phyloP scores from a whole-genome alignment of 148 eudicot genomes.

The Gaultheria prostrata region DNA sequence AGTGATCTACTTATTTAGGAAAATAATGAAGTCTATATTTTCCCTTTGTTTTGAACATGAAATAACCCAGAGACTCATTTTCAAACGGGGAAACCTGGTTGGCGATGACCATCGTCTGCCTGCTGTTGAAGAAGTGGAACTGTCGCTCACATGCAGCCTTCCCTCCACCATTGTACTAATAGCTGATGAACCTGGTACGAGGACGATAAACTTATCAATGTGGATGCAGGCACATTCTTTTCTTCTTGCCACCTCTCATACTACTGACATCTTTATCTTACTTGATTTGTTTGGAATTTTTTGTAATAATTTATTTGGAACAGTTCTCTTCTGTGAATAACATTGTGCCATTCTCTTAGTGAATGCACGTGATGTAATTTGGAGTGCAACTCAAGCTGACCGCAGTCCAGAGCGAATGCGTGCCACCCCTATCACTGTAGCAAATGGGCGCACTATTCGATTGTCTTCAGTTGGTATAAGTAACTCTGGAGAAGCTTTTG shows the following conservation, averaged over 20 bases:
- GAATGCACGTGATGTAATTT: conserved; percentile 52
- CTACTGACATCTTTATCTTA: neutral
- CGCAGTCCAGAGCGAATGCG: conserved; percentile 52
- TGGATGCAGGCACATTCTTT: conserved; percentile 1
- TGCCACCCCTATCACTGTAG: conserved; percentile 59
- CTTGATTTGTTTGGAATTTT: neutral
- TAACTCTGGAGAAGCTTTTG: conserved; percentile 68
- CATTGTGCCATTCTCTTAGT: conserved; percentile 32
- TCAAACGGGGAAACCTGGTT: conserved; percentile 83
- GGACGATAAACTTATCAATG: conserved; percentile 15
- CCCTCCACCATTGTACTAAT: conserved; percentile 65
- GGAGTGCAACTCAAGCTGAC: conserved; percentile 58
- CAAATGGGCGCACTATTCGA: conserved; percentile 82
- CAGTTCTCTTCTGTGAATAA: conserved; percentile 19
- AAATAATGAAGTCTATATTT: neutral
- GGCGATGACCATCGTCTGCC: conserved; percentile 77
- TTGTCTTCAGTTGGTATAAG: conserved; percentile 77
- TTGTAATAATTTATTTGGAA: neutral
- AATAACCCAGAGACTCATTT: conserved; percentile 47
- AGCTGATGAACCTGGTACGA: conserved; percentile 71
- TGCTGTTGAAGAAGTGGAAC: conserved; percentile 56
- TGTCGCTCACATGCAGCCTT: conserved; percentile 58
- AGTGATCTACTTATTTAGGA: conserved; percentile 9
- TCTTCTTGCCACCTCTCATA: conserved; percentile 2
- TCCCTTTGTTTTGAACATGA: conserved; percentile 8